Evolutionary conservation across 2,329 filamentous ascomycete genomes (phyloP), one percentile per base, ranked within the genome.

Genomic region (Colletotrichum karsti): DNA sequence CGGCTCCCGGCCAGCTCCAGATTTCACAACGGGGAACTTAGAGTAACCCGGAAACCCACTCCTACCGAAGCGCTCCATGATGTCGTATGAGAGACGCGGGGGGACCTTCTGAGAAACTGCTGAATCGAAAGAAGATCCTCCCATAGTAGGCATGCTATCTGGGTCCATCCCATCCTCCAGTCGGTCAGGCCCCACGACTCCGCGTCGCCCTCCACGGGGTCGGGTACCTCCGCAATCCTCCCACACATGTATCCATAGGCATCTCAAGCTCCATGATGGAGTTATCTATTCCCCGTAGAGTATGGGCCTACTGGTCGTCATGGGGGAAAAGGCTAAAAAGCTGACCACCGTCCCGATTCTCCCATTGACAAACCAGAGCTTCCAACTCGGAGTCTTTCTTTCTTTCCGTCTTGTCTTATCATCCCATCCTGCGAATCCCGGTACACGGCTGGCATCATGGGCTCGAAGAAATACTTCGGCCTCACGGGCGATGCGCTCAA

Each of bases 401-500:
- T n/a, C 37, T 24, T n/a, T 24, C 8, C 28, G 26, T 46, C 22
- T n/a, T 18, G 20, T 26, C 12, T 26, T 60, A 22, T 24, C 20
- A 12, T 18, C 28, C 28, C 18, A 3, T n/a, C 53, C 20, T 37
- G 20, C 54, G 37, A 26, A 22, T 46, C 10, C 10, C 20, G 46
- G 22, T 46, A 44, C 28, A 35, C 26, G 26, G 20, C 28, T 15
- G 13, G 46, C 35, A 46, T 44, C 46, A 60, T 65, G 55, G 62
- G 62, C 39, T 60, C 62, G 18, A 65, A 60, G n/a, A 65, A 60
- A 46, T 60, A 65, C 60, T 74, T 82, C 35, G 80, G 80, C 68
- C 72, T 78, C 18, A 76, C 74, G 37, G 81, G 81, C 75, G 70
- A 76, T 41, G 67, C 75, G 46, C 72, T 83, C 51, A 74, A 73